Percentiles rank a stretch among this genome's conserved stretches.
Evolutionary conservation across 805 yeast species (phyloP).

Genomic region (Yamadazyma phyllophila): DNA sequence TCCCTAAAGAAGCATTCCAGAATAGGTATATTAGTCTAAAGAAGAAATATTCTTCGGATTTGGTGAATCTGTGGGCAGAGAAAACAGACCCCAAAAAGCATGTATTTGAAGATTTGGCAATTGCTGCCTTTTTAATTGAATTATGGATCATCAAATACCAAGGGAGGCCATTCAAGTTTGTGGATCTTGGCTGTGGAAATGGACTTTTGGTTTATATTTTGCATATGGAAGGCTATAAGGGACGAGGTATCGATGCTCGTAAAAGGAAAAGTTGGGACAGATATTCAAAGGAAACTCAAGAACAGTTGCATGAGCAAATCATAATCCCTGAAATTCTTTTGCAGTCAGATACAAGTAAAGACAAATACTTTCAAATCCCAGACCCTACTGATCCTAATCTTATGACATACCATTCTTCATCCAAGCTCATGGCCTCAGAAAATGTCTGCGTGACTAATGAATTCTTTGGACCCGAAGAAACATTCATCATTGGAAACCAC

Average conservation of each 20-base stretch:
- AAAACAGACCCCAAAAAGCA: constrained; percentile 93
- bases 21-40: constrained; percentile 76
- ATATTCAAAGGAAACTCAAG: constrained; percentile 65
- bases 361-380: constrained; percentile 56
- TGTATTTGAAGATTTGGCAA: constrained; percentile 93
- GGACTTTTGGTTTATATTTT: constrained; percentile 80
- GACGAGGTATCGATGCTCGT: constrained; percentile 88
- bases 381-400: constrained; percentile 35
- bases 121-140: constrained; percentile 90
- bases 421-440: constrained; percentile 48
- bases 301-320: constrained; percentile 66
- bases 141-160: constrained; percentile 60
- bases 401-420: constrained; percentile 55
- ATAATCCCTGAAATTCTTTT: constrained; percentile 74
- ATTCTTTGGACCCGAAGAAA: constrained; percentile 51
- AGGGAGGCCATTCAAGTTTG: constrained; percentile 46
- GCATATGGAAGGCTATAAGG: constrained; percentile 73
- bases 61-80: constrained; percentile 88
- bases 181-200: constrained; percentile 95
- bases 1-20: constrained; percentile 79
- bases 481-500: constrained; percentile 90
- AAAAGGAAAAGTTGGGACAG: constrained; percentile 82
- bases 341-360: constrained; percentile 72
- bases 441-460: constrained; percentile 57
- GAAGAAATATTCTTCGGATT: constrained; percentile 70